Conservation (phyloP, 352 stramenopile species). For the Plasmopara viticola region DNA sequence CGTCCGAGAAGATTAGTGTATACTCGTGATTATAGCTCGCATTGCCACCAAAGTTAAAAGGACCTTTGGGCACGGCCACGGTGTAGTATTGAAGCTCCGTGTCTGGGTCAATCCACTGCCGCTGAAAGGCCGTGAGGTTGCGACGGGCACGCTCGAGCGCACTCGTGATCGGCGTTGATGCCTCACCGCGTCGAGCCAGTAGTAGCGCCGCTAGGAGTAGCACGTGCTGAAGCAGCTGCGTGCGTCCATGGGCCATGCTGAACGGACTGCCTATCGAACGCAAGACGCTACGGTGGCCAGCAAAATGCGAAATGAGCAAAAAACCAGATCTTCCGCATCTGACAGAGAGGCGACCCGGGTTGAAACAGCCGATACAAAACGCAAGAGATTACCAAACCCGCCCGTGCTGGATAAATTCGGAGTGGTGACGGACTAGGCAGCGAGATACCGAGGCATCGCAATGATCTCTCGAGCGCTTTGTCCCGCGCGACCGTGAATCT, state of each 20-base stretch:
- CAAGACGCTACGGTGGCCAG: constrained; percentile 15
- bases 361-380: constrained; percentile 5
- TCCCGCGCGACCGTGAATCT: constrained; percentile 10
- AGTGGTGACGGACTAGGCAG: constrained; percentile 6
- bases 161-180: constrained; percentile 20
- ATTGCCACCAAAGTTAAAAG: constrained; percentile 35
- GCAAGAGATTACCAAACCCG: background rate
- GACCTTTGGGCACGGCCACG: constrained; percentile 34
- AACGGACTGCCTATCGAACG: constrained; percentile 8
- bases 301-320: constrained; percentile 38
- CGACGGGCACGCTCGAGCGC: constrained; percentile 21
- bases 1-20: constrained; percentile 93
- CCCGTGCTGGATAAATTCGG: constrained; percentile 24
- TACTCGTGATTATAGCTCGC: constrained; percentile 39
- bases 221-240: constrained; percentile 5
- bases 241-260: constrained; percentile 12
- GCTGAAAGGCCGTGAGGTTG: constrained; percentile 37
- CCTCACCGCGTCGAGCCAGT: constrained; percentile 13
- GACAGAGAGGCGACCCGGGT: constrained; percentile 17
- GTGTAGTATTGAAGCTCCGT: constrained; percentile 53
- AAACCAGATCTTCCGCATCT: constrained; percentile 27
- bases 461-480: background rate
- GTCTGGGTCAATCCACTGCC: constrained; percentile 73
- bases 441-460: constrained; percentile 15
- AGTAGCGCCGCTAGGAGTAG: constrained; percentile 14